These are phyloP conservation scores for Gracilaria domingensis DNA, from an alignment of 23 red algal species.

Conservation along the genomic window DNA sequence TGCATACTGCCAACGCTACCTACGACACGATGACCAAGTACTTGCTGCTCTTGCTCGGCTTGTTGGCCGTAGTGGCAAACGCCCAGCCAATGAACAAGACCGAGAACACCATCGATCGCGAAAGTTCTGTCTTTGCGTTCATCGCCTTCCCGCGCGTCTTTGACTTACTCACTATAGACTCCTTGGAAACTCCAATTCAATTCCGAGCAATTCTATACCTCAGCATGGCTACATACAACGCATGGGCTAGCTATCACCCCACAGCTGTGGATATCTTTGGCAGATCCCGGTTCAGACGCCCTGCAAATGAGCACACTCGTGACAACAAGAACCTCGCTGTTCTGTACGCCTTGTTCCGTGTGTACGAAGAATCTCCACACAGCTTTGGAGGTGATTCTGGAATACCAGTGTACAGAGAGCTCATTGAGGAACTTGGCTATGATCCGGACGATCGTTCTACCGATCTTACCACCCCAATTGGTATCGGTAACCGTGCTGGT, in stretches of 20 bases:
- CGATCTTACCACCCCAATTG: background rate
- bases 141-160: background rate
- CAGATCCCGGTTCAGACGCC: constrained; percentile 4
- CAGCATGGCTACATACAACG: constrained; percentile 14
- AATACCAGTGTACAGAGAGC: background rate
- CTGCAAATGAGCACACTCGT: background rate
- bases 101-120: constrained; percentile 23
- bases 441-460: constrained; percentile 6
- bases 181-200: constrained; percentile 4
- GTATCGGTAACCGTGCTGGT: constrained; percentile 20
- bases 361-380: constrained; percentile 13
- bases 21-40: no score
- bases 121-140: background rate
- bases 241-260: constrained; percentile 17
- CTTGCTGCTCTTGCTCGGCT: no score
- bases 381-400: constrained; percentile 13
- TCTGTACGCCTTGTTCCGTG: background rate
- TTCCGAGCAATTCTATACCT: constrained; percentile 16
- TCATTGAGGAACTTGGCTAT: background rate
- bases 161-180: background rate
- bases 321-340: constrained; percentile 20
- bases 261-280: constrained; percentile 21
- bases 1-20: no score
- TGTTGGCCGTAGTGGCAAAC: no score
- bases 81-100: background rate